A percentile compares a stretch with the other conserved stretches of the same genome.
Conservation (phyloP, 306 rosid species). For the Cicer bijugum region DNA sequence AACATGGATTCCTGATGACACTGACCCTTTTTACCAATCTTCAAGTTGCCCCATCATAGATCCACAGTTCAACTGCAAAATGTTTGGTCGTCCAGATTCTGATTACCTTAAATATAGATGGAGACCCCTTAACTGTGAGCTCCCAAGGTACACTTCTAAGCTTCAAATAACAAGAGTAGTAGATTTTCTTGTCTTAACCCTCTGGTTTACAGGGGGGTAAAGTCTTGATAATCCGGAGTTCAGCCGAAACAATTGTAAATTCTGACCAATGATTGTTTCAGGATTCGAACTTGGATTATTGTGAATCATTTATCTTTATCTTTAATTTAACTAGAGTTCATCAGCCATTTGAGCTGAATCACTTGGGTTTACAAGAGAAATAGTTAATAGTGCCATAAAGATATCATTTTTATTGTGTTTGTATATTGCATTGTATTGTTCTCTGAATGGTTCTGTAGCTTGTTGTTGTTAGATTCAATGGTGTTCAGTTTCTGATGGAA, state of each 20-base stretch:
- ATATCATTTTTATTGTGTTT: too few species aligned
- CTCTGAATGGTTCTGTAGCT: slow-evolving; percentile 55
- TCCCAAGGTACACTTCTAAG: slow-evolving; percentile 70
- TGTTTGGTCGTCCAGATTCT: slow-evolving; percentile 90
- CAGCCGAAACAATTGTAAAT: too few species aligned
- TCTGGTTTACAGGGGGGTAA: too few species aligned
- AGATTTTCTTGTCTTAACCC: too few species aligned
- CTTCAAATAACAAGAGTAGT: too few species aligned
- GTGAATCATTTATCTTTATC: too few species aligned
- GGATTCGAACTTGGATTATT: too few species aligned
- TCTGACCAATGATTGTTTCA: too few species aligned
- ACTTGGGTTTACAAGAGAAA: too few species aligned
- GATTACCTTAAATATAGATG: slow-evolving; percentile 82
- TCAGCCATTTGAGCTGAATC: too few species aligned
- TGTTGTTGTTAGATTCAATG: slow-evolving; percentile 81
- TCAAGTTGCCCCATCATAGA: slow-evolving; percentile 82
- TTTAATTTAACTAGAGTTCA: too few species aligned
- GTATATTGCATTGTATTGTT: not conserved
- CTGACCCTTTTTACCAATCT: slow-evolving; percentile 75
- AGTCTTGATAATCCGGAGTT: too few species aligned
- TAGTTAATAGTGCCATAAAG: not conserved
- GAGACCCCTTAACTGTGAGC: slow-evolving; percentile 92
- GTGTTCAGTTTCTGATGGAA: slow-evolving; percentile 70
- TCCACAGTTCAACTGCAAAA: slow-evolving; percentile 87
- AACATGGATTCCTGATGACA: slow-evolving; percentile 81